phyloP scores from a whole-genome alignment of 306 rosid genomes.

The Lupinus albus region DNA sequence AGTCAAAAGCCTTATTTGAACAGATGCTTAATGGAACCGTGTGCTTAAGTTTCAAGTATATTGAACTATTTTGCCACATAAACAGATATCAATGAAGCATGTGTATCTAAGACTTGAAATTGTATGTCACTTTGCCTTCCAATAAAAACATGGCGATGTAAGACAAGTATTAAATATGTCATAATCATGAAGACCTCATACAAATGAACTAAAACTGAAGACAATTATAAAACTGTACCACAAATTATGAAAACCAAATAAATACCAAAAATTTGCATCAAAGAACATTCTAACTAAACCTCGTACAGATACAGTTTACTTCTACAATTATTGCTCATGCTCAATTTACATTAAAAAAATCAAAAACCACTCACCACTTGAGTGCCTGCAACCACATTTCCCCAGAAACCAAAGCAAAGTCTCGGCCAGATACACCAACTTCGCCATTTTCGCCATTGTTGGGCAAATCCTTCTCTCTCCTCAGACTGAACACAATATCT shows the following conservation, averaged over 20 bases:
- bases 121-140: background rate
- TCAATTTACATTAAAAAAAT: constrained; percentile 8
- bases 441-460: constrained; percentile 65
- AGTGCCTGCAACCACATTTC: constrained; percentile 99
- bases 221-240: no score
- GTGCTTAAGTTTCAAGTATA: constrained; percentile 5
- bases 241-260: constrained; percentile 17
- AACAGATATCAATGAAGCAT: constrained; percentile 6
- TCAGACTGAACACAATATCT: constrained; percentile 77
- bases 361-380: constrained; percentile 69
- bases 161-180: background rate
- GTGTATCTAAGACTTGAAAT: background rate
- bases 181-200: constrained; percentile 15
- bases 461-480: constrained; percentile 69
- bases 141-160: background rate
- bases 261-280: background rate
- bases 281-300: background rate
- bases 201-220: no score
- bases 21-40: constrained; percentile 12
- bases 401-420: constrained; percentile 89
- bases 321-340: constrained; percentile 7
- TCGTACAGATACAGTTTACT: background rate
- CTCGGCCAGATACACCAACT: constrained; percentile 88
- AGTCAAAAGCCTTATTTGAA: constrained; percentile 1
- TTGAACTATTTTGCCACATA: constrained; percentile 4